Evolutionary conservation across 2,329 filamentous ascomycete species (phyloP).

Genomic region (Pyrenochaeta sp.): DNA sequence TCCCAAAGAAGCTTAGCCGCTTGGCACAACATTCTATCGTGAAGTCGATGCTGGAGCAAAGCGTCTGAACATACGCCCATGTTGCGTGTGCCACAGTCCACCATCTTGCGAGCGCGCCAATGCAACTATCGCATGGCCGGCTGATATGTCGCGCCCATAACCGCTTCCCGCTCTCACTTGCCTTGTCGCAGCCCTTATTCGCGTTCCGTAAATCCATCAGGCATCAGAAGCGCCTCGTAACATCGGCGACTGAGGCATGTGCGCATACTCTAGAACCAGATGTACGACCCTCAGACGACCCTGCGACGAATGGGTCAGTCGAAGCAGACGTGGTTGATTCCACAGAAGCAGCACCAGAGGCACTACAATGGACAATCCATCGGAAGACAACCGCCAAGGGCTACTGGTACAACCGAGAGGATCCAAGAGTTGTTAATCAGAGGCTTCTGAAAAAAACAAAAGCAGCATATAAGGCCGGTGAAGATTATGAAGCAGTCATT

Average conservation of each 20-base stretch:
- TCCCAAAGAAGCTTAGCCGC: conserved; percentile 21
- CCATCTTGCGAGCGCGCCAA: conserved; percentile 24
- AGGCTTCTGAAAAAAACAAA: conserved; percentile 6
- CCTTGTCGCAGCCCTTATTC: conserved; percentile 45
- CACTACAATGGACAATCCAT: neutral
- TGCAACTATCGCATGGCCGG: conserved; percentile 32
- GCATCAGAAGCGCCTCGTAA: conserved; percentile 24
- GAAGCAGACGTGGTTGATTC: too few relatives aligned
- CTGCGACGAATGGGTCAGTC: too few relatives aligned
- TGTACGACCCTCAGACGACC: too few relatives aligned
- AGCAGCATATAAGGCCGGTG: conserved; percentile 10
- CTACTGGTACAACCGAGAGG: too few relatives aligned
- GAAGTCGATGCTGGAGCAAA: conserved; percentile 3
- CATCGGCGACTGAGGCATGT: conserved; percentile 21
- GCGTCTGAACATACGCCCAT: conserved; percentile 1
- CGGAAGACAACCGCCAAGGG: conserved; percentile 9
- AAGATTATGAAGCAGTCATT: conserved; percentile 27
- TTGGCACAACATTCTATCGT: conserved; percentile 17
- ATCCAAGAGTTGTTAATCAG: too few relatives aligned
- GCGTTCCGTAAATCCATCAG: conserved; percentile 15
- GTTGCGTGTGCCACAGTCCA: conserved; percentile 5
- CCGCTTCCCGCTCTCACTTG: conserved; percentile 38
- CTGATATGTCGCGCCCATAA: conserved; percentile 44
- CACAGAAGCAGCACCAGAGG: neutral
- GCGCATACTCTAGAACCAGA: too few relatives aligned